Evolutionary conservation across 23 red algal species (phyloP).

Genomic region (Gracilaria gracilis): DNA sequence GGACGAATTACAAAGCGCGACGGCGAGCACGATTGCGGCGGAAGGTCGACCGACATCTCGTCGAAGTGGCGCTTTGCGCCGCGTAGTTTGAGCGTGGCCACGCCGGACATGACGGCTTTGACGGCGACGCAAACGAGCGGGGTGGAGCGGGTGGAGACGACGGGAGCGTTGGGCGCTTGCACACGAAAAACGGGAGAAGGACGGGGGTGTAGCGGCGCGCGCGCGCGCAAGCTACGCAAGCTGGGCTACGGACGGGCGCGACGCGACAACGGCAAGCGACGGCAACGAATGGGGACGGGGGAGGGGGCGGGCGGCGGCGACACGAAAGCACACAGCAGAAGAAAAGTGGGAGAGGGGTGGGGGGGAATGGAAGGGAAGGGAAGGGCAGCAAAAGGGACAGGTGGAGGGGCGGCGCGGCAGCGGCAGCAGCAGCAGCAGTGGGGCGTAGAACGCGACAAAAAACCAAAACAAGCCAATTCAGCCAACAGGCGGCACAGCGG

Average conservation of each 20-base stretch:
- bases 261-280: too few relatives aligned
- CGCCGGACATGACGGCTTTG: slow-evolving; percentile 52
- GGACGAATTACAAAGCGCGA: slow-evolving; percentile 47
- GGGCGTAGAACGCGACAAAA: not conserved
- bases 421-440: not conserved
- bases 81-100: slow-evolving; percentile 69
- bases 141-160: not conserved
- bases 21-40: slow-evolving; percentile 49
- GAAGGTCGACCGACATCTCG: slow-evolving; percentile 68
- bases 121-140: not conserved
- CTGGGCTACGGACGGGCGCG: too few relatives aligned
- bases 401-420: too few relatives aligned
- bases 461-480: not conserved
- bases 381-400: too few relatives aligned
- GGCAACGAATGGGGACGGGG: too few relatives aligned
- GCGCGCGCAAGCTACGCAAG: too few relatives aligned
- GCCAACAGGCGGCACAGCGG: not conserved
- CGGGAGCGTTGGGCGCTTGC: not conserved
- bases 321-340: too few relatives aligned
- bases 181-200: too few relatives aligned
- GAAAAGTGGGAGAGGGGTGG: too few relatives aligned
- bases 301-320: too few relatives aligned
- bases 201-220: too few relatives aligned
- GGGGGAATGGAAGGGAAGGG: too few relatives aligned
- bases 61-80: slow-evolving; percentile 69